Evolutionary conservation across 805 yeast genomes (phyloP).

Genomic region (Candida sonorensis): DNA sequence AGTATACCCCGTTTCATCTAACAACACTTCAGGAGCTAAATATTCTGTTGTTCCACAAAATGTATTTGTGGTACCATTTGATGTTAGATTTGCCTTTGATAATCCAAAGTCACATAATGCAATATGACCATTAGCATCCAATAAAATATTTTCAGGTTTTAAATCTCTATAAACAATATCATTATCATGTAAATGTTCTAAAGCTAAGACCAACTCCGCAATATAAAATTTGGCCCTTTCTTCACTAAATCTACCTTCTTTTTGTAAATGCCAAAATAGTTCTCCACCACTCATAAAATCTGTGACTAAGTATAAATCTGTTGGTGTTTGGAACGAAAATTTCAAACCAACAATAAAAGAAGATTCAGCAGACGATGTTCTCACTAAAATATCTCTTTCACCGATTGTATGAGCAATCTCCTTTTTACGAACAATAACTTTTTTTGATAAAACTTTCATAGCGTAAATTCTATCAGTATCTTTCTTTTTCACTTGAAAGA

Average conservation of each 20-base stretch:
- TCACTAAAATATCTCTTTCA: constrained; percentile 88
- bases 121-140: constrained; percentile 96
- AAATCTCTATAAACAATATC: constrained; percentile 95
- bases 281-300: constrained; percentile 99
- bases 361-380: constrained; percentile 69
- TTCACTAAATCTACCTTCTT: constrained; percentile 90
- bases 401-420: constrained; percentile 98
- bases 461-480: constrained; percentile 92
- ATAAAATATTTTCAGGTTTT: constrained; percentile 91
- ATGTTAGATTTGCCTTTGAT: constrained; percentile 83
- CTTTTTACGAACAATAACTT: constrained; percentile 91
- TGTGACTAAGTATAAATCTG: constrained; percentile 87
- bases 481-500: constrained; percentile 86
- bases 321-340: constrained; percentile 92
- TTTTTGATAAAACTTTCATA: constrained; percentile 93
- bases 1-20: constrained; percentile 95
- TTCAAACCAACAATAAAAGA: constrained; percentile 95
- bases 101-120: constrained; percentile 97
- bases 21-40: constrained; percentile 90
- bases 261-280: constrained; percentile 68
- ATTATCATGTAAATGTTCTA: constrained; percentile 91
- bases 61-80: constrained; percentile 88
- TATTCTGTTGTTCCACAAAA: constrained; percentile 99
- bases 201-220: constrained; percentile 88
- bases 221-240: constrained; percentile 94